Evolutionary conservation across 768 basidiomycete genomes (phyloP), one percentile per base, ranked within the genome.

Genomic region (Tylopilus felleus): DNA sequence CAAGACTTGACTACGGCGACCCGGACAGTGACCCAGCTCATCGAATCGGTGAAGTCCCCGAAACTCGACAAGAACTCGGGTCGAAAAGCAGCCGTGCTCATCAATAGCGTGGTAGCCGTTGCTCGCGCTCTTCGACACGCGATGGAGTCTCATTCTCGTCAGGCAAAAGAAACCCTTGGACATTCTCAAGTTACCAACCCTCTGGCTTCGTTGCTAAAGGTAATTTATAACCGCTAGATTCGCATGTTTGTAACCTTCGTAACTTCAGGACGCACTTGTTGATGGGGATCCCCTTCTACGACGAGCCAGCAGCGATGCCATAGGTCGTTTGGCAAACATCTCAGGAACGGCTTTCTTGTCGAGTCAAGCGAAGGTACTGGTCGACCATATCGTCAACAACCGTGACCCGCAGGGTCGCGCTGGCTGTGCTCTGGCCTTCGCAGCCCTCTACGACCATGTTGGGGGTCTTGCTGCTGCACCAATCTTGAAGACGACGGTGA

Each of bases 401-500:
- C 88, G 96, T 17, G 90, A 96, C 68, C 96, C 97, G 0, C 80
- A 90, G 57, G 86, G 86, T 22, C 84, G 97, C 17, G 95, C 96
- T 16, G 97, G 97, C 0, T 98, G 94, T 66, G 93, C 94, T 0
- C 72, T 94, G 35, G 89, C 95, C 0, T 93, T 98, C 63, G 93
- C 93, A 13, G 82, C 93, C 13, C 91, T 98, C 35, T 96, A 97
- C 69, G 83, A 80, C 41, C 82, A 92, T 63, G 93, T 98, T 46
- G 97, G 97, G 8, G 90, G 93, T 38, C 79, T 98, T n/a, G 92
- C 91, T 12, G 96, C 94, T 8, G 93, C 93, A 0, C 92, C 97
- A 0, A 79, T 98, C 16, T 78, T 98, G 55, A 98, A 98, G 71
- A 97, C 95, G 1, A 93, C 95, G 0, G 90, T 96, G 57, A 94